A percentile compares a stretch with the other conserved stretches of the same genome.
phyloP scores from a whole-genome alignment of 164 flowering plant genomes.

The Tetrastigma voinierianum region DNA sequence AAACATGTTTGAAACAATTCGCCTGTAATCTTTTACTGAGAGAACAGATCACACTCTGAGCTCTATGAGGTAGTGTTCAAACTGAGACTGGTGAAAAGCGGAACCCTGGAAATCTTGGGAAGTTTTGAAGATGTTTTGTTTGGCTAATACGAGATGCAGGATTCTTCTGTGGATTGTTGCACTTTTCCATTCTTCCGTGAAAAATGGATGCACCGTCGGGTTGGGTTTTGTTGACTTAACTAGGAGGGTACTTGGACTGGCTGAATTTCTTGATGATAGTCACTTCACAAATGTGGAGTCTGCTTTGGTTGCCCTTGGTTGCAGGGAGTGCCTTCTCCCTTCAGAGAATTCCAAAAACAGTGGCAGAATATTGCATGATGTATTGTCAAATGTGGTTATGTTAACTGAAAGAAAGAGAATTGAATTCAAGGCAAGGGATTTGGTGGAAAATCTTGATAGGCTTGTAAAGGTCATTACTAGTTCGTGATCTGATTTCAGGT shows the following conservation, averaged over 20 bases:
- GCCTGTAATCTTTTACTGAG: slow-evolving; percentile 86
- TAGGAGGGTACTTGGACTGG: slow-evolving; percentile 75
- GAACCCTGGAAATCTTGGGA: slow-evolving; percentile 96
- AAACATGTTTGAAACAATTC: slow-evolving; percentile 95
- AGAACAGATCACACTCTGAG: slow-evolving; percentile 89
- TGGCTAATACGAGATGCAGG: slow-evolving; percentile 97
- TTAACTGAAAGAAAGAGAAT: slow-evolving; percentile 83
- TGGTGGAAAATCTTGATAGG: slow-evolving; percentile 84
- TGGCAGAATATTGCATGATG: slow-evolving; percentile 63
- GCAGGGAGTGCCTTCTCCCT: slow-evolving; percentile 95
- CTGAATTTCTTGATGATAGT: slow-evolving; percentile 94
- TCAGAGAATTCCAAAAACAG: slow-evolving; percentile 52
- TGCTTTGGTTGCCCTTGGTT: slow-evolving; percentile 85
- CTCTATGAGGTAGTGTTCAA: slow-evolving; percentile 94
- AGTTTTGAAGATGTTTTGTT: slow-evolving; percentile 92
- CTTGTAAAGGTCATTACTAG: slow-evolving; percentile 90
- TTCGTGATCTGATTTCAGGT: slow-evolving; percentile 68
- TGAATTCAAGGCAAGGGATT: slow-evolving; percentile 82
- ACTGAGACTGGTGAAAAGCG: slow-evolving; percentile 83
- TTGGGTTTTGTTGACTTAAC: slow-evolving; percentile 69
- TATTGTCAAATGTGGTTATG: slow-evolving; percentile 78
- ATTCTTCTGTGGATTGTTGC: slow-evolving; percentile 81
- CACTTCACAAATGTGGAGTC: slow-evolving; percentile 94
- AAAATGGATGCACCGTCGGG: slow-evolving; percentile 75
- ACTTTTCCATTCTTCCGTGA: slow-evolving; percentile 54